phyloP scores from a whole-genome alignment of 345 rosid genomes.

The Lagerstroemia speciosa region DNA sequence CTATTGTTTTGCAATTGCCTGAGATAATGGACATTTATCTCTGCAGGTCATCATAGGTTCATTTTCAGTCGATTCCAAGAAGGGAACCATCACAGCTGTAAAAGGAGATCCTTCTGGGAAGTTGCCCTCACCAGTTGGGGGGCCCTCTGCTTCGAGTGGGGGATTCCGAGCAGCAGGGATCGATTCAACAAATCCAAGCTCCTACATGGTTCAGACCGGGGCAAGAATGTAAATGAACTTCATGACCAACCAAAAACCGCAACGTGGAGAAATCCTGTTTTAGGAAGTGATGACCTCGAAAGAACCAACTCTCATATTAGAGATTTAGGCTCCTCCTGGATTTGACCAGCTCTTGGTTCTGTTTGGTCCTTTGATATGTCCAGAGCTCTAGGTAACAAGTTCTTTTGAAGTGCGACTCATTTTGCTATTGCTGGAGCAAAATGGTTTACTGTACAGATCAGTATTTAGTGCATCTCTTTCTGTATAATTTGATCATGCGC shows the following conservation, averaged over 20 bases:
- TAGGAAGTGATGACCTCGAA: slow-evolving; percentile 3
- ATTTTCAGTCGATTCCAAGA: slow-evolving; percentile 8
- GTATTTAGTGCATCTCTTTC: background rate
- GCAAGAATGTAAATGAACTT: slow-evolving; percentile 1
- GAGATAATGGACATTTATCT: background rate
- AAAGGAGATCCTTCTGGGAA: slow-evolving; percentile 2
- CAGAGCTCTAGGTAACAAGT: slow-evolving; percentile 1
- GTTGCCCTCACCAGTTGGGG: slow-evolving; percentile 8
- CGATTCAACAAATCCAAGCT: slow-evolving; percentile 1
- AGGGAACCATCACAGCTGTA: background rate
- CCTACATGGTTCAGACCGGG: slow-evolving; percentile 11
- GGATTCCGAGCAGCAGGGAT: slow-evolving; percentile 7
- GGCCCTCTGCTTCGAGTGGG: slow-evolving; percentile 4
- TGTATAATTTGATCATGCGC: background rate
- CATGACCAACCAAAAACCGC: slow-evolving; percentile 5
- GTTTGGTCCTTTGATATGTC: background rate
- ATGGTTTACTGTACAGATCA: slow-evolving; percentile 9
- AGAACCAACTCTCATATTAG: background rate
- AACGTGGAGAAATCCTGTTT: background rate
- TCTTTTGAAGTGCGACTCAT: slow-evolving; percentile 3
- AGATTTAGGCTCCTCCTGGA: background rate
- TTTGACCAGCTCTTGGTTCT: background rate
- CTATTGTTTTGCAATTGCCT: background rate
- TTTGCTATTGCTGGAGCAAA: background rate
- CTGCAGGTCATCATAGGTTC: slow-evolving; percentile 14